Conservation (phyloP, 805 yeast species). For the Wickerhamiella azymoides region DNA sequence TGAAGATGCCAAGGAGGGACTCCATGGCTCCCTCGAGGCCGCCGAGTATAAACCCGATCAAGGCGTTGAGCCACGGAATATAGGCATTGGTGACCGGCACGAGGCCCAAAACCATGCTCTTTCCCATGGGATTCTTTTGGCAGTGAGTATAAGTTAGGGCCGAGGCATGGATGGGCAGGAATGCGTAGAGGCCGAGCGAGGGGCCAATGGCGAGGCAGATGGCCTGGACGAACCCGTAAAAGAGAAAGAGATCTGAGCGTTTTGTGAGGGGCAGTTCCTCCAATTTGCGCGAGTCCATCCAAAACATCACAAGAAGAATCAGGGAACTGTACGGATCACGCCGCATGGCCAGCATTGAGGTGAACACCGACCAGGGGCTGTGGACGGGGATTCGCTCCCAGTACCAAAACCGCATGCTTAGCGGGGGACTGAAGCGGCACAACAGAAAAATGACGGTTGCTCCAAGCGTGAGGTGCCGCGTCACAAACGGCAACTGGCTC, state of each 20-base stretch:
- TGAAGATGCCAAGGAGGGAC: not conserved
- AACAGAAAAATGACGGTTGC: not conserved
- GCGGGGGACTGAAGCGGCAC: not conserved
- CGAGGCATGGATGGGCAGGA: not conserved
- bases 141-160: not conserved
- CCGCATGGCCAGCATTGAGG: not conserved
- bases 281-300: not conserved
- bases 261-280: not conserved
- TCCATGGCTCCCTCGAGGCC: not conserved
- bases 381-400: not conserved
- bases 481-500: slow-evolving; percentile 1
- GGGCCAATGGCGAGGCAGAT: slow-evolving; percentile 1
- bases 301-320: not conserved
- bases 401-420: not conserved
- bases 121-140: not conserved
- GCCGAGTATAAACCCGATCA: not conserved
- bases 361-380: slow-evolving; percentile 1
- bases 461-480: not conserved
- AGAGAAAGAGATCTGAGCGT: slow-evolving; percentile 2
- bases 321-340: not conserved
- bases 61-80: slow-evolving; percentile 1
- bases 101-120: not conserved
- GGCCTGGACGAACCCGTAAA: slow-evolving; percentile 1
- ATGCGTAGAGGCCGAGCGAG: not conserved
- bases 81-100: not conserved